Conservation (phyloP, 768 basidiomycete species). For the Thelephora ganbajun region DNA sequence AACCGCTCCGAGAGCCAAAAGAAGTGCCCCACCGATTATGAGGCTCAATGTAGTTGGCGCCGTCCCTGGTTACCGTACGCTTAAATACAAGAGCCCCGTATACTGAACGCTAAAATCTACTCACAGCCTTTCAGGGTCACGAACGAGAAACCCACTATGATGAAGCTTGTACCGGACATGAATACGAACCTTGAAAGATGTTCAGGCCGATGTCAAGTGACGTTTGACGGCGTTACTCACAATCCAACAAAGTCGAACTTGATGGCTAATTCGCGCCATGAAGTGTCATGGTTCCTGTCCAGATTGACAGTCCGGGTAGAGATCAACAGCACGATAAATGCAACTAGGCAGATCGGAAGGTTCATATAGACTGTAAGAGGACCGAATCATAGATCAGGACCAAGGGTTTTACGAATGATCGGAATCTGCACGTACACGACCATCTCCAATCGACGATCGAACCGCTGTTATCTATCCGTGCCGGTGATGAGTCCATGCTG, state of each 20-base stretch:
- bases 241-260: conserved; percentile 70
- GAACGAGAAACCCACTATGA: conserved; percentile 73
- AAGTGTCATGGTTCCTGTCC: conserved; percentile 28
- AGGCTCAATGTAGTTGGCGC: conserved; percentile 45
- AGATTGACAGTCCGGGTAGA: conserved; percentile 49
- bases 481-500: conserved; percentile 1
- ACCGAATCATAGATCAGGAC: conserved; percentile 8
- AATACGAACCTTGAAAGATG: conserved; percentile 42
- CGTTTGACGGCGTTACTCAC: conserved; percentile 29
- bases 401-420: conserved; percentile 4
- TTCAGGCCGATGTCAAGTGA: conserved; percentile 5
- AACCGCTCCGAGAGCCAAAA: conserved; percentile 44
- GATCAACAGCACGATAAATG: conserved; percentile 37
- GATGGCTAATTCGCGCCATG: conserved; percentile 38
- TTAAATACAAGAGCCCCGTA: conserved; percentile 5
- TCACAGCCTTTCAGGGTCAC: conserved; percentile 56
- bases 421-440: conserved; percentile 48
- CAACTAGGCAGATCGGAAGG: conserved; percentile 55
- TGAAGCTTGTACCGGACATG: conserved; percentile 58
- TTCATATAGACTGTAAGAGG: conserved; percentile 62
- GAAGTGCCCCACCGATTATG: conserved; percentile 38
- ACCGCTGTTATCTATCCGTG: conserved; percentile 5
- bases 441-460: conserved; percentile 57
- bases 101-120: conserved; percentile 13
- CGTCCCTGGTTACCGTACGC: conserved; percentile 34